Evolutionary conservation across 305 asterid species (phyloP).

Genomic region (Withania somnifera): DNA sequence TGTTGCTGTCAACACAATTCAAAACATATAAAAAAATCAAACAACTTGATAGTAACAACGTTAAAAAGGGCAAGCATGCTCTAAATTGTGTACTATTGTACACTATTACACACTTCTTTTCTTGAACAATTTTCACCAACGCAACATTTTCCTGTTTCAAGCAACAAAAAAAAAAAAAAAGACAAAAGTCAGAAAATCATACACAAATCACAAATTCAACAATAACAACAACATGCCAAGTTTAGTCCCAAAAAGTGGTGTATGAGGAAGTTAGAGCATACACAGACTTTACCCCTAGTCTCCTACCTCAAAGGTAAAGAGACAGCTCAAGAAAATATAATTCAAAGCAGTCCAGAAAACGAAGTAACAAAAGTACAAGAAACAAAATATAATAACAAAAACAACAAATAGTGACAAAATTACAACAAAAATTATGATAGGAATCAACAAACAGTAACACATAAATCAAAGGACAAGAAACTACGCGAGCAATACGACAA

Average conservation of each 20-base stretch:
- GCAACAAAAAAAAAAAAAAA: constrained; percentile 1
- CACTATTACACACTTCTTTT: constrained; percentile 38
- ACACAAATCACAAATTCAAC: neutral
- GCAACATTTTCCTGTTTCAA: constrained; percentile 67
- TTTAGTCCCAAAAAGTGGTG: neutral
- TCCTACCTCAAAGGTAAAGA: neutral
- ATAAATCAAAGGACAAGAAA: neutral
- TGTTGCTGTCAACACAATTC: constrained; percentile 41
- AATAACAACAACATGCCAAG: neutral
- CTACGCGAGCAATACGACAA: no score
- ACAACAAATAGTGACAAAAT: neutral
- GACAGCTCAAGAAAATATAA: no score
- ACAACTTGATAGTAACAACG: neutral
- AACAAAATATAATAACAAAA: neutral
- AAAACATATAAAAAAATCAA: neutral
- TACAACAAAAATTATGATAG: neutral
- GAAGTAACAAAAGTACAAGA: neutral
- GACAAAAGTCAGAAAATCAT: neutral
- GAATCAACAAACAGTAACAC: neutral
- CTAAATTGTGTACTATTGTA: neutral
- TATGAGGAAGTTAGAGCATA: neutral
- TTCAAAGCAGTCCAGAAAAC: neutral
- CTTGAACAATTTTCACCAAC: constrained; percentile 62
- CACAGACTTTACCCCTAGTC: neutral
- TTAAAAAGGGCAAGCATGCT: neutral